These are phyloP conservation scores for Colletotrichum sp. DNA, from an alignment of 2,329 filamentous ascomycete genomes.

Conservation along the genomic window DNA sequence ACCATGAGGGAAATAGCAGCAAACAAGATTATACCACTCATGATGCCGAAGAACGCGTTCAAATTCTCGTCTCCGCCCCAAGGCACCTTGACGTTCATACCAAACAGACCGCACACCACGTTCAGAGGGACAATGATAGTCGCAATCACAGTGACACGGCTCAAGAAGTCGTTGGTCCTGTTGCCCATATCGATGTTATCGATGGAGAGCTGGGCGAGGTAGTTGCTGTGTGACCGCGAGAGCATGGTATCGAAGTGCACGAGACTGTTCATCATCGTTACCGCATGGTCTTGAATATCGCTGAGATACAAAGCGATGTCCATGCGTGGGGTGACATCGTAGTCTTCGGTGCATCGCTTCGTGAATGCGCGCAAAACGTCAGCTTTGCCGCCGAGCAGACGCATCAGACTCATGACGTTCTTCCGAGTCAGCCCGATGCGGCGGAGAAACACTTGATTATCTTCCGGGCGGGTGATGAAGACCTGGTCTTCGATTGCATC, in stretches of 20 bases:
- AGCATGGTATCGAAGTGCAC: conserved; percentile 98
- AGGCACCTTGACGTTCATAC: conserved; percentile 84
- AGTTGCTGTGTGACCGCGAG: conserved; percentile 91
- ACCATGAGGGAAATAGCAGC: conserved; percentile 46
- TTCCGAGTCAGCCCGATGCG: conserved; percentile 90
- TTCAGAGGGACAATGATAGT: conserved; percentile 96
- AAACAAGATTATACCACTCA: conserved; percentile 57
- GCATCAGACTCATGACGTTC: conserved; percentile 91
- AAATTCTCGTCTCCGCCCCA: conserved; percentile 61
- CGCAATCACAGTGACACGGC: conserved; percentile 92
- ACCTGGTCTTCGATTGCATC: conserved; percentile 95
- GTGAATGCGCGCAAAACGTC: conserved; percentile 97
- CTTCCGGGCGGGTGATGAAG: conserved; percentile 87
- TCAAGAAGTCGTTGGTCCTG: conserved; percentile 84
- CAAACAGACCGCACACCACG: conserved; percentile 83
- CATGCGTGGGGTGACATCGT: conserved; percentile 91
- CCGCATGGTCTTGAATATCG: conserved; percentile 98
- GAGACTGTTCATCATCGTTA: conserved; percentile 98
- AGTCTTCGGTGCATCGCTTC: conserved; percentile 98
- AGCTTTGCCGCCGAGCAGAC: conserved; percentile 91
- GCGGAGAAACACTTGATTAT: conserved; percentile 87
- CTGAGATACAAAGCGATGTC: conserved; percentile 96
- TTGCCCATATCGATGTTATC: conserved; percentile 90
- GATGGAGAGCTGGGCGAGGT: conserved; percentile 91
- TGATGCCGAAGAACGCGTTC: conserved; percentile 54